A percentile compares a stretch with the other conserved stretches of the same genome.
phyloP scores from a whole-genome alignment of 208 protist species.

The Porcisia hertigi region DNA sequence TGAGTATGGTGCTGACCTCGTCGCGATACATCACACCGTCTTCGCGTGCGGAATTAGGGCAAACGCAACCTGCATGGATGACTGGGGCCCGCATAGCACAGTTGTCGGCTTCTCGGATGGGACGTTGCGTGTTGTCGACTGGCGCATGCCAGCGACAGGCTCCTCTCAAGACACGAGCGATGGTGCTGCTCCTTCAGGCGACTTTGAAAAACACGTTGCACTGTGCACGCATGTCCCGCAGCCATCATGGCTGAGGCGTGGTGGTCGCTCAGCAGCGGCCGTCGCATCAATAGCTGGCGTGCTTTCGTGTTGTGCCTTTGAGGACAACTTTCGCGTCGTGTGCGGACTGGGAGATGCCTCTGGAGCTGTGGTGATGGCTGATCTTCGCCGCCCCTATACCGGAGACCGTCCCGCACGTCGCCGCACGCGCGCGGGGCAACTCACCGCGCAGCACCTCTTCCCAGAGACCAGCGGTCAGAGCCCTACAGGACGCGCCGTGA shows the following conservation, averaged over 20 bases:
- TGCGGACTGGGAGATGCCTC: conserved; percentile 56
- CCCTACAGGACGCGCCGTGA: conserved; percentile 42
- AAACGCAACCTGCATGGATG: conserved; percentile 55
- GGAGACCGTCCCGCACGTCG: background rate
- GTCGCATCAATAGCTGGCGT: conserved; percentile 35
- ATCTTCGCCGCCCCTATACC: conserved; percentile 45
- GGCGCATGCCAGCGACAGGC: conserved; percentile 38
- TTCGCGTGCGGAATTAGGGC: conserved; percentile 24
- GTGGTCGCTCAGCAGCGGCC: conserved; percentile 8
- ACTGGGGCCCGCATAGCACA: conserved; percentile 48
- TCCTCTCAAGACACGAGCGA: background rate
- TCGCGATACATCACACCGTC: conserved; percentile 9
- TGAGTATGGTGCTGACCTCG: conserved; percentile 25
- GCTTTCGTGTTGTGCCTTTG: conserved; percentile 64
- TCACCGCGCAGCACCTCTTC: conserved; percentile 13
- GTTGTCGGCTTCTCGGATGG: conserved; percentile 73
- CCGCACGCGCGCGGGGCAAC: conserved; percentile 6
- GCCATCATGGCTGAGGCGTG: conserved; percentile 36
- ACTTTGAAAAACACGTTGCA: background rate
- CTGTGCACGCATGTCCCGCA: conserved; percentile 34
- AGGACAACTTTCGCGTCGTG: conserved; percentile 61
- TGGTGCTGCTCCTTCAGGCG: background rate
- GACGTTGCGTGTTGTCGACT: conserved; percentile 59
- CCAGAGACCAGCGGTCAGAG: conserved; percentile 5
- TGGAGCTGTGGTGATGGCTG: conserved; percentile 61